Percentiles rank a stretch among this genome's conserved stretches.
phyloP scores from a whole-genome alignment of 306 rosid species.

The Fagus crenata region DNA sequence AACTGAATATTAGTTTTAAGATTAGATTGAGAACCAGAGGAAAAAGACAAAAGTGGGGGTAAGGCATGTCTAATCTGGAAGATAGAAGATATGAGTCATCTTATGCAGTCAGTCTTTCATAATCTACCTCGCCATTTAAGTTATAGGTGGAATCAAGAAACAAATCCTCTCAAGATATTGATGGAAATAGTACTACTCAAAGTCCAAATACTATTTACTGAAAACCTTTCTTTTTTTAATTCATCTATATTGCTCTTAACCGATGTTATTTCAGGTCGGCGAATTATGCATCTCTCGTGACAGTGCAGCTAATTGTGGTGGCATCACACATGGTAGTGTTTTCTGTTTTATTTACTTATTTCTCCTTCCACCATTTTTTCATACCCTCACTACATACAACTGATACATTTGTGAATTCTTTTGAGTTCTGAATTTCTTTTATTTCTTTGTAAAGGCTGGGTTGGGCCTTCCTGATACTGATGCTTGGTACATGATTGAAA shows the following conservation, averaged over 20 bases:
- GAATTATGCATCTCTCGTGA: slow-evolving; percentile 85
- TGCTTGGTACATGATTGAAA: slow-evolving; percentile 96
- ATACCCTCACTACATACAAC: slow-evolving; percentile 16
- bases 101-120: not conserved
- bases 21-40: not conserved
- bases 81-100: not conserved
- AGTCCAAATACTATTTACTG: not conserved
- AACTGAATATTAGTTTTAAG: not conserved
- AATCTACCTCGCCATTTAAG: not conserved
- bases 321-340: slow-evolving; percentile 88
- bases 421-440: slow-evolving; percentile 26
- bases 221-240: not conserved
- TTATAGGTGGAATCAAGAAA: not conserved
- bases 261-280: slow-evolving; percentile 55
- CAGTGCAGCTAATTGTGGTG: slow-evolving; percentile 75
- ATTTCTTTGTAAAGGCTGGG: slow-evolving; percentile 67
- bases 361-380: slow-evolving; percentile 8
- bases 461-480: slow-evolving; percentile 89
- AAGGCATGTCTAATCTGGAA: not conserved
- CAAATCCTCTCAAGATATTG: not conserved
- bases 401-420: slow-evolving; percentile 5
- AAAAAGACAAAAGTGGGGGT: not conserved
- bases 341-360: slow-evolving; percentile 29
- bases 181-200: not conserved
- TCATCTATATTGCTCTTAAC: slow-evolving; percentile 23